Base-by-base conservation (phyloP, 805 yeast species). In the Naumovozyma dairenensis region DNA sequence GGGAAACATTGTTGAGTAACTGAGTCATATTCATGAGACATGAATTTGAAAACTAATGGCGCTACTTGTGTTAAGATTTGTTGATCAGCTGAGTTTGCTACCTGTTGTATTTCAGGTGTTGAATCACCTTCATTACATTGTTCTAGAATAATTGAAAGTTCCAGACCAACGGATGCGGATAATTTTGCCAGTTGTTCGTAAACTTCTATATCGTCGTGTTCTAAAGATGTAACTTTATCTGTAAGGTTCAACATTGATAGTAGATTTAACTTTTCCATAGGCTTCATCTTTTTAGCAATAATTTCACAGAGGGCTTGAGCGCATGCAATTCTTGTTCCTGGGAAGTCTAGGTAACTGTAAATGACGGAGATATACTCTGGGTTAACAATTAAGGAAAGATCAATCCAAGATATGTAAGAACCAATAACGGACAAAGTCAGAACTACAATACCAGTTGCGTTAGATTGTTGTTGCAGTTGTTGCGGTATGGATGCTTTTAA, bases 381-480 rank as follows among this genome's bases (percentile, higher is more conserved):
- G 24, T 42, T 44, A 20, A 86, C 67, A 35, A 89, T 74, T 45
- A 84, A 64, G 35, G 77, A 66, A 40, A 87, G 77, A 53, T 84
- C 93, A 55, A 87, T 84, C 98, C 99, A 92, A 16, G 87, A 77
- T 16, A 86, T 81, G 70, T 81, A 92, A 9, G 75, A 74, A 8
- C 96, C 96, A 36, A 92, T 73, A 35, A 48, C 82, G 45, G 40
- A 80, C 67, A 38, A 73, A 74, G 42, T 49, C 42, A 45, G 45
- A 27, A 36, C 46, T 20, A 57, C 48, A 16, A 52, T 45, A 17
- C 54, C 55, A 4, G 51, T 39, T 21, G 19, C 21, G 4, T 33
- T 25, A n/a, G 31, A 25, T 32, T 48, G 35, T 35, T 50, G 35
- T 21, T 38, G 45, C 22, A 39, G 43, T 19, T 36, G 44, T 25